Conservation (phyloP, 2,329 filamentous ascomycete genomes). For the Coleophoma cylindrospora region DNA sequence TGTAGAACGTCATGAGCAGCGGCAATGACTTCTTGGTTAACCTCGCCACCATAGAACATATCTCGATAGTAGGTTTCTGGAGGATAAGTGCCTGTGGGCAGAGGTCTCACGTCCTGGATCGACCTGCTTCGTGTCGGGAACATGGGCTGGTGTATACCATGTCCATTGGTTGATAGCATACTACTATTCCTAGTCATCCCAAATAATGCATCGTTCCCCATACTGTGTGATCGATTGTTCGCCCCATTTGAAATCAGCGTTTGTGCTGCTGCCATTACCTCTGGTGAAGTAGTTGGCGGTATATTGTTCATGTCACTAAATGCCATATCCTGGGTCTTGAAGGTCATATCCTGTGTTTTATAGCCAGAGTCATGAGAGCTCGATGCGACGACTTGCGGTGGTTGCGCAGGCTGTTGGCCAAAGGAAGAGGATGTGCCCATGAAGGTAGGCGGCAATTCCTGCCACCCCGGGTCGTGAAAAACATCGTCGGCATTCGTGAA, state of each 20-base stretch:
- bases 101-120: conserved; percentile 1
- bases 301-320: conserved; percentile 15
- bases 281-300: conserved; percentile 33
- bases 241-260: conserved; percentile 41
- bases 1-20: neutral
- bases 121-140: conserved; percentile 12
- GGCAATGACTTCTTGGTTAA: neutral
- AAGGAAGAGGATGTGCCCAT: conserved; percentile 62
- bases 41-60: conserved; percentile 13
- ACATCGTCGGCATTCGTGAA: conserved; percentile 40
- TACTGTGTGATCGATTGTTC: conserved; percentile 21
- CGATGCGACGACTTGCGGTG: neutral
- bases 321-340: conserved; percentile 9
- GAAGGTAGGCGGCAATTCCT: conserved; percentile 57
- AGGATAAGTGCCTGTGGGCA: conserved; percentile 8
- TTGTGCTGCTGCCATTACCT: conserved; percentile 57
- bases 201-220: conserved; percentile 19
- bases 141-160: conserved; percentile 18
- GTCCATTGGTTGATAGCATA: conserved; percentile 10
- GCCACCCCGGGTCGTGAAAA: conserved; percentile 45
- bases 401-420: conserved; percentile 36
- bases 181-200: conserved; percentile 9
- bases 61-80: conserved; percentile 16
- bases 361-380: neutral
- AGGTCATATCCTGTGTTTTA: neutral